Evolutionary conservation across 805 yeast species (phyloP), one percentile per base, ranked within the genome.

Genomic region (Candida ficus): DNA sequence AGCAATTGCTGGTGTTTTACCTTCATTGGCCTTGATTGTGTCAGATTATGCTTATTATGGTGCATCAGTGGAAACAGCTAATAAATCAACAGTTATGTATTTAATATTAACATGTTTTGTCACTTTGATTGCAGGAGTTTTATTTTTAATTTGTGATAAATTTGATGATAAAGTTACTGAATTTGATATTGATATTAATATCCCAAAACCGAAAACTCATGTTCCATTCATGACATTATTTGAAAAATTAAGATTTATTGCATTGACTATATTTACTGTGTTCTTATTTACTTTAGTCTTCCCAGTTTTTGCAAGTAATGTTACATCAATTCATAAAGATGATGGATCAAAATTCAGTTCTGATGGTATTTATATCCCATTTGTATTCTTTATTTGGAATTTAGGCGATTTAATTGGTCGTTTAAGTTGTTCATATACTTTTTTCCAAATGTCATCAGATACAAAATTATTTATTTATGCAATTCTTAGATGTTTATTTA

Each of bases 1-100:
- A 60, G 96, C 95, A 0, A 66, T 91, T 14, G 88, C 97, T 0
- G 99, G 99, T 2, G 95, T 93, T 0, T 64, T 91, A 27, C 98
- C 99, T 2, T 79, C 96, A 0, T 57, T 84, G 16, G 80, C 83
- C 12, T 73, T 78, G 50, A 80, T 79, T 45, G 44, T 73, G 10
- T 75, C 83, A 10, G 77, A 76, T 20, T 53, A 75, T 21, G 12
- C 48, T 12, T 33, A 53, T 29, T 39, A 44, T 19, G 57, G 47
- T 10, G 47, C 57, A 11, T 47, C 48, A 16, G 19, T 35, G 14
- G 28, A 35, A 7, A 20, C n/a, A 16, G 7, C 21, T 4, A 29
- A 11, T 22, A 28, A 35, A 21, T 27, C 38, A 6, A 60, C 56
- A 19, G 58, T 60, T 27, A 47, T 66, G 2, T 76, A 76, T 52